Base-by-base conservation (phyloP, 805 yeast species). In the Sungouiella blattae region DNA sequence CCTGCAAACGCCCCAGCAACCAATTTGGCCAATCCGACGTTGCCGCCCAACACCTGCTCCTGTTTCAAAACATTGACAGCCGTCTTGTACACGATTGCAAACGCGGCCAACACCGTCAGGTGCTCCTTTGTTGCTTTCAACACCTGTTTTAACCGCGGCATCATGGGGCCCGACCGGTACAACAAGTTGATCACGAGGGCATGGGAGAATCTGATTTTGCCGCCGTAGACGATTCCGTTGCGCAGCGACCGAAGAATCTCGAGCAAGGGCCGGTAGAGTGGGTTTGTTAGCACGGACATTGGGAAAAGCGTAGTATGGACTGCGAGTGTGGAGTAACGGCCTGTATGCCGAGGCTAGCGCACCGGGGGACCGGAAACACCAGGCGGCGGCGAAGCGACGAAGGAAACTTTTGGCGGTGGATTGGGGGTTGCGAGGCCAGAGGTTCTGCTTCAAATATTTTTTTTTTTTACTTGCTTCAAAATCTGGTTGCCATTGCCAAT, bases 111-210 rank as follows among this genome's bases (percentile, higher is more conserved):
- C 3, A 77, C 73, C 30, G 53, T 51, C 2, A 82, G 80, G 46
- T 79, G 86, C 33, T 70, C 70, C 37, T 53, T 62, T 5, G 86
- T 73, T 12, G 81, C 79, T 33, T 53, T 61, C 22, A 77, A 42
- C 18, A 78, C 74, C 25, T 69, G 68, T 26, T 50, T 46, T 29
- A 75, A 41, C 37, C 80, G 56, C n/a, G 72, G 70, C 32, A 50
- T 44, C 22, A 69, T 24, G 29, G 77, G 71, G 4, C 81, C 81
- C 24, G 69, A 62, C 30, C 76, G 60, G 50, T 78, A 80, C 18
- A 80, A 60, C 22, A 78, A 54, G 31, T 75, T 73, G 57, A 79
- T 78, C 30, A 79, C 86, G 32, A 79, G 52, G 1, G 84, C 80
- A 55, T 79, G 86, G 32, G 79, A 72, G 49, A 80, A 78, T 32